Percentiles rank a stretch among this genome's conserved stretches.
Evolutionary conservation across 148 eudicot species (phyloP).

Genomic region (Camellia granthamiana): DNA sequence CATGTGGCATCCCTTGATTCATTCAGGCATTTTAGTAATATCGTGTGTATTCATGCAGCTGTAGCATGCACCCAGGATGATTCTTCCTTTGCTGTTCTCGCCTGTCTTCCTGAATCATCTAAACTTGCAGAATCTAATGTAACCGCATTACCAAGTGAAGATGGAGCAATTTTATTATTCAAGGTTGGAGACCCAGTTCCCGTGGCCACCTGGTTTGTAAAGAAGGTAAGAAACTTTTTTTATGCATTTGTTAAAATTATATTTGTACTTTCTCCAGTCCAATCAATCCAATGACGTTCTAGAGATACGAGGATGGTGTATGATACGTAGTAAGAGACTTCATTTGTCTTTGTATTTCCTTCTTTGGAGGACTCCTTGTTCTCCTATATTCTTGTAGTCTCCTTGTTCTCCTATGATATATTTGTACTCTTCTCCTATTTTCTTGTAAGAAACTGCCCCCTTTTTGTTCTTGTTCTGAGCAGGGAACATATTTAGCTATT

Average conservation of each 20-base stretch:
- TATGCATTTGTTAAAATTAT: not conserved
- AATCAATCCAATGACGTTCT: not conserved
- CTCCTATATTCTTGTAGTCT: too few species aligned
- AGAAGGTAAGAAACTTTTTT: constrained; percentile 48
- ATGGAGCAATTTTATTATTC: constrained; percentile 69
- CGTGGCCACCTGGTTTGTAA: constrained; percentile 68
- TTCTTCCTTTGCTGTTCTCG: constrained; percentile 76
- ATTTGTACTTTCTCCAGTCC: not conserved
- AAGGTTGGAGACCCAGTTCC: constrained; percentile 60
- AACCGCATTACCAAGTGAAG: constrained; percentile 20
- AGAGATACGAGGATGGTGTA: too few species aligned
- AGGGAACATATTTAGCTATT: too few species aligned
- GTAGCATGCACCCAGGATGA: constrained; percentile 53
- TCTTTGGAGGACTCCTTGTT: too few species aligned
- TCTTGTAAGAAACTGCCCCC: too few species aligned
- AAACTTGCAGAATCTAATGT: constrained; percentile 22
- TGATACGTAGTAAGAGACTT: too few species aligned
- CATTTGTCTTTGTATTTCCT: too few species aligned
- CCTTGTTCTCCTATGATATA: too few species aligned
- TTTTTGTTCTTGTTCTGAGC: too few species aligned
- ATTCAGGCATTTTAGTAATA: not conserved
- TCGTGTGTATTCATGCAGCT: constrained; percentile 48
- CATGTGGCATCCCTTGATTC: not conserved
- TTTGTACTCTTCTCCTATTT: too few species aligned
- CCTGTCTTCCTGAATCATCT: constrained; percentile 43